Base-by-base conservation (phyloP, 768 basidiomycete species). In the Phylloporus sp. region DNA sequence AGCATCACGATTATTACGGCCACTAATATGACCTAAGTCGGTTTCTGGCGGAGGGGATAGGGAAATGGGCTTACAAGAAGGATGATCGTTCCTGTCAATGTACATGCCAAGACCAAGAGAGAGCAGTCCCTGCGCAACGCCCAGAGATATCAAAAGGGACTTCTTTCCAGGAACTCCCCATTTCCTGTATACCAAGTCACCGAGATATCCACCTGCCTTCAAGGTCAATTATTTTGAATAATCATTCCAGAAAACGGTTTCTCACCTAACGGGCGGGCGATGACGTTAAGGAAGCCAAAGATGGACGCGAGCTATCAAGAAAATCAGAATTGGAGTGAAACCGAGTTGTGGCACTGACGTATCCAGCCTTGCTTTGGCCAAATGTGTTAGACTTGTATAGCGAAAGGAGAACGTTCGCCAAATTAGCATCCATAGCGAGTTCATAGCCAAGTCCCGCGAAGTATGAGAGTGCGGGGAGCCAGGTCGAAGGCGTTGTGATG, bases 381-480 rank as follows among this genome's bases (percentile, higher is more conserved):
- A 83, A 76, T 15, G 59, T 40, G 4, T 66, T 58, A 36, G 63
- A 63, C 52, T 70, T 67, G 62, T 70, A 76, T 16, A 77, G 59
- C 9, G 39, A 59, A 55, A 71, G 74, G 15, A 81, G 64, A 8
- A 78, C 70, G 51, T 68, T 74, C n/a, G 76, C 72, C 56, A 83
- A 67, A 51, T 76, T 75, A 6, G 74, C 75, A 56, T 85, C 80
- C 38, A 85, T 73, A 1, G 77, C 75, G 7, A 85, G 73, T 62
- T 84, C 82, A 41, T 76, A 72, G 1, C 82, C 82, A 56, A 84
- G 83, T 3, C 80, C 80, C 1, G 76, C 76, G 34, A 76, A 54
- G 52, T 84, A 84, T 12, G 75, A 77, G 9, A 81, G 59, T 0
- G 76, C 65, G 0, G 81, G 80, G 3, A 83, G 72, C 78, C 80